Evolutionary conservation across 2,329 filamentous ascomycete genomes (phyloP), one percentile per base, ranked within the genome.

Genomic region (Diaporthe citrichinensis): DNA sequence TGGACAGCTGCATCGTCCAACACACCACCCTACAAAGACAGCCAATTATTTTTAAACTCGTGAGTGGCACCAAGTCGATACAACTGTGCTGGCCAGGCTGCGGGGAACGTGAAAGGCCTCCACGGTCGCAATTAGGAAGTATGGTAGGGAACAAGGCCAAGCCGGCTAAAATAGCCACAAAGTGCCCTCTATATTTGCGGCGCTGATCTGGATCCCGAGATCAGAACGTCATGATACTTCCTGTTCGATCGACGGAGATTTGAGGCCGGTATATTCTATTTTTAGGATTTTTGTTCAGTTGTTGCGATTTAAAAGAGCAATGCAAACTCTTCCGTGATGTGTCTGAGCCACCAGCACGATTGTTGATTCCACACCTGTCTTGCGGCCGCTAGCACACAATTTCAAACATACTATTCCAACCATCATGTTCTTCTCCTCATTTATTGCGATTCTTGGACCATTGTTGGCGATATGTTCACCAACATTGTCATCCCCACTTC

Each of bases 21-120:
- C 1, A 2, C 5, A 49, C 17, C 4, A 49, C 9, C 31, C 23
- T 2, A 8, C 0, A 6, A 34, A 10, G n/a, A 53, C 1, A 3
- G 4, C 12, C 14, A 25, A n/a, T 7, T 20, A 5, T 5, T 5
- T 5, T 23, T 23, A 6, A 46, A 20, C 4, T 2, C 31, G 9
- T 2, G 8, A 10, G 49, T 0, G 4, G 4, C 2, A n/a, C 3
- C 1, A 8, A 2, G 2, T 31, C 5, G 6, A 39, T 17, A 17
- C 7, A 39, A 8, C 2, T 3, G 9, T 5, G 20, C 4, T 36
- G 28, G 8, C 12, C 6, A 51, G 44, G 15, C 23, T 3, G 17
- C 17, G 31, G 12, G 2, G 4, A 4, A 17, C 8, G 8, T 9
- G 3, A 6, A 4, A 9, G 1, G 3, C 10, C 5, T 1, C 34